These are phyloP conservation scores for Trichoderma virens DNA, from an alignment of 495 filamentous ascomycete genomes.

Conservation along the genomic window DNA sequence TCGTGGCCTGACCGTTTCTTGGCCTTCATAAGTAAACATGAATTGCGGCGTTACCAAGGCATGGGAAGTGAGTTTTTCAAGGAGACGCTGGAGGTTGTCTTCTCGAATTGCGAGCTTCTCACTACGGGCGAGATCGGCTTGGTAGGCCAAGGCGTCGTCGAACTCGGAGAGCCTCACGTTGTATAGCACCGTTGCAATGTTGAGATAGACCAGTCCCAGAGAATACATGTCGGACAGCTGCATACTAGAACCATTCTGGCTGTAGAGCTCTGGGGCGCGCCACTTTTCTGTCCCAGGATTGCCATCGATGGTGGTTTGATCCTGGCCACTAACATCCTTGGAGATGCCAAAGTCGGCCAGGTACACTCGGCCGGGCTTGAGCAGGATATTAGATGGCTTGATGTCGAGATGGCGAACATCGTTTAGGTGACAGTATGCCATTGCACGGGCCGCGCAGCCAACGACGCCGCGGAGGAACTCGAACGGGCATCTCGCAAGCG, in stretches of 20 bases:
- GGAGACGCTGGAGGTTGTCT: constrained; percentile 22
- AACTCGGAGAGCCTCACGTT: constrained; percentile 25
- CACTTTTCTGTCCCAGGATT: constrained; percentile 27
- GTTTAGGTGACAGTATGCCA: constrained; percentile 32
- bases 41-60: constrained; percentile 17
- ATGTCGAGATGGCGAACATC: constrained; percentile 35
- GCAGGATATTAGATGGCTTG: constrained; percentile 36
- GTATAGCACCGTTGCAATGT: constrained; percentile 27
- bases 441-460: constrained; percentile 32
- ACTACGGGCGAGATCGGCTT: constrained; percentile 10
- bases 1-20: constrained; percentile 20
- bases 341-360: constrained; percentile 38
- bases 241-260: constrained; percentile 28
- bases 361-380: constrained; percentile 29
- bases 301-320: constrained; percentile 28
- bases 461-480: constrained; percentile 25
- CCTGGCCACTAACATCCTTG: constrained; percentile 26
- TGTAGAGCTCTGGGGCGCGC: constrained; percentile 27
- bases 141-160: constrained; percentile 25
- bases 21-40: constrained; percentile 3
- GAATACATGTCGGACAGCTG: constrained; percentile 31
- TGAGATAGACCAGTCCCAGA: constrained; percentile 27
- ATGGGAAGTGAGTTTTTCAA: constrained; percentile 18
- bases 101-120: constrained; percentile 11
- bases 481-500: constrained; percentile 19